Evolutionary conservation across 805 yeast species (phyloP), one percentile per base, ranked within the genome.

Genomic region (Priceomyces haplophilus): DNA sequence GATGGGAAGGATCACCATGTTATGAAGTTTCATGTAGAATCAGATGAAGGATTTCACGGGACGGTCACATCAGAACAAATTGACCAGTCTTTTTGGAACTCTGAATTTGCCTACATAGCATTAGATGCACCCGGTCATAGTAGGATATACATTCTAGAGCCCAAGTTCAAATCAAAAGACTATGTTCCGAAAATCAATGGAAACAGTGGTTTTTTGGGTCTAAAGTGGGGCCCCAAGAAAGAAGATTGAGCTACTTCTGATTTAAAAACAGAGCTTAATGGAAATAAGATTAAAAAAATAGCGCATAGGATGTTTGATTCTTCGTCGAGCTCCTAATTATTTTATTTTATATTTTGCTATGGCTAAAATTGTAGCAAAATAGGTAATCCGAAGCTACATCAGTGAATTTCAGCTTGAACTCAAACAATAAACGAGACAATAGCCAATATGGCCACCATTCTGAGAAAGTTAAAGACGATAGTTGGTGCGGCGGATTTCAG

Each of bases 11-110:
- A 86, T 51, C 95, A 85, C 52, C 72, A 86, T 53, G 71, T 81
- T 45, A 85, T 90, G 93, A 81, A 84, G 59, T 89, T 89, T 64
- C 89, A 85, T 55, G 91, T 90, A 33, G 90, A 87, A 59, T 82
- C 95, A 33, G 76, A 75, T 24, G 60, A 70, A 17, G 74, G 74
- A 1, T 78, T 69, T 42, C 76, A 76, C 46, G 97, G 88, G 8
- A 69, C 82, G 12, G 95, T 85, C 2, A 80, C 83, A 45, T 73
- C 88, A 52, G 97, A 90, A 63, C 91, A 93, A 41, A 72, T 85
- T 33, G 88, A 85, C 51, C 79, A 76, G 38, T 76, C 79, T 12
- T 77, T 78, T 48, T 79, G 78, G 69, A 67, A 77, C 47, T 85
- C 88, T 24, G 85, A 84, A 40, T 82, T 85, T 58, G 69, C 83